Evolutionary conservation across 2,329 filamentous ascomycete genomes (phyloP), one percentile per base, ranked within the genome.

Genomic region (Ophiostoma quercus): DNA sequence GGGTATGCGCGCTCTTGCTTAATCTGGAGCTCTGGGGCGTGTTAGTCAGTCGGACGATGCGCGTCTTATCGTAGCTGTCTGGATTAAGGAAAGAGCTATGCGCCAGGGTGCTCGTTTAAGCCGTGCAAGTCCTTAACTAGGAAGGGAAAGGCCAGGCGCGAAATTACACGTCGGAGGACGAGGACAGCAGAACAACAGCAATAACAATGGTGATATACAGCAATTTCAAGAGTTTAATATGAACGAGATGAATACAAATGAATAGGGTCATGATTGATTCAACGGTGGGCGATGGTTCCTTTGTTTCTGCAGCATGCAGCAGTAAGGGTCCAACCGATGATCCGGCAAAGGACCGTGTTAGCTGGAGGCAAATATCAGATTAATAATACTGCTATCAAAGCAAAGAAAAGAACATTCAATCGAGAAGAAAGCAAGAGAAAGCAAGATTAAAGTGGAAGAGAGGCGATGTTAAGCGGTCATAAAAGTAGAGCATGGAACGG

Each of bases 21-120:
- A 57, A 57, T 22, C 22, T 57, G 57, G 32, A 22, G 62, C 34
- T 39, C 29, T 14, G 32, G 62, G 34, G 19, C 8, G 62, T 22
- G 12, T 66, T 43, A 47, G 39, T 47, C 37, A 66, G 65, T 25
- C n/a, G 37, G 63, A 4, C 32, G 19, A 32, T 34, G 65, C 63
- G 37, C 63, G 63, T 66, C 65, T 66, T 43, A 39, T 66, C 65
- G 65, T 66, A 66, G 65, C 65, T 47, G 39, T 66, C 65, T 66
- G 39, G 34, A 66, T 66, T 22, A 41, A 66, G 65, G 39, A 25
- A 66, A 43, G 62, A 65, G 62, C 62, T 65, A 66, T 47, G 65
- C 34, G 65, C 65, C 65, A 66, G 39, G 39, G 39, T 63, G 60
- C 60, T 19, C 29, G 29, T n/a, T 47, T 47, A 34, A 34, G 60